A percentile compares a stretch with the other conserved stretches of the same genome.
phyloP scores from a whole-genome alignment of 257 asterid species.

The Ajuga chamaepitys region DNA sequence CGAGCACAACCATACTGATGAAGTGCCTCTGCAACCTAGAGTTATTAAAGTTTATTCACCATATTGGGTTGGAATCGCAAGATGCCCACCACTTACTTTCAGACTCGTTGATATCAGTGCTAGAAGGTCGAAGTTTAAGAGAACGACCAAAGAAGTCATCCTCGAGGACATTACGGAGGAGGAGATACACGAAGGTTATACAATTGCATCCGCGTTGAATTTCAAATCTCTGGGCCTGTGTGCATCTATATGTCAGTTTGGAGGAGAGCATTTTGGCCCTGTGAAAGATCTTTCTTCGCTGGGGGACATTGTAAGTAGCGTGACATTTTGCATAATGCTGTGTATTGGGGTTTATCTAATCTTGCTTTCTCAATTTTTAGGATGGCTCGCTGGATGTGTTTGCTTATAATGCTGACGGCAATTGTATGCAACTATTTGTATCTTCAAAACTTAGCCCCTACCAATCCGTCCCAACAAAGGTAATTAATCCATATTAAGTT shows the following conservation, averaged over 20 bases:
- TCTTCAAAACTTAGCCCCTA: constrained; percentile 83
- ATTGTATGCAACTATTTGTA: constrained; percentile 72
- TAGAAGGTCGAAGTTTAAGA: constrained; percentile 41
- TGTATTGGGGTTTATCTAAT: constrained; percentile 1
- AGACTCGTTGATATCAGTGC: constrained; percentile 58
- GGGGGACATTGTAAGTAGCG: constrained; percentile 66
- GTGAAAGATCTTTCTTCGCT: constrained; percentile 81
- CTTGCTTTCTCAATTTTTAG: constrained; percentile 34
- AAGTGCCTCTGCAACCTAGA: constrained; percentile 57
- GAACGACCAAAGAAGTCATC: constrained; percentile 45
- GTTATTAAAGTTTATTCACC: constrained; percentile 73
- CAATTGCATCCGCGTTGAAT: constrained; percentile 84
- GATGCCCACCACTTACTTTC: constrained; percentile 85
- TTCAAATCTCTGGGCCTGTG: constrained; percentile 75
- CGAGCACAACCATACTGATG: constrained; percentile 59
- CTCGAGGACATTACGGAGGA: constrained; percentile 86
- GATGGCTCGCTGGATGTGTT: constrained; percentile 91
- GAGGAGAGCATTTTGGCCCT: constrained; percentile 83
- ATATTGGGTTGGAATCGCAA: constrained; percentile 74
- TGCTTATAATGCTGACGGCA: constrained; percentile 68
- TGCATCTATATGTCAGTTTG: constrained; percentile 60
- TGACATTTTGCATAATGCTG: constrained; percentile 10
- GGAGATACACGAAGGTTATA: constrained; percentile 75
- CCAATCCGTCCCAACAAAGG: constrained; percentile 95
- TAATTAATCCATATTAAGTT: constrained; percentile 23